phyloP scores from a whole-genome alignment of 306 rosid species.

The Fragaria iinumae region DNA sequence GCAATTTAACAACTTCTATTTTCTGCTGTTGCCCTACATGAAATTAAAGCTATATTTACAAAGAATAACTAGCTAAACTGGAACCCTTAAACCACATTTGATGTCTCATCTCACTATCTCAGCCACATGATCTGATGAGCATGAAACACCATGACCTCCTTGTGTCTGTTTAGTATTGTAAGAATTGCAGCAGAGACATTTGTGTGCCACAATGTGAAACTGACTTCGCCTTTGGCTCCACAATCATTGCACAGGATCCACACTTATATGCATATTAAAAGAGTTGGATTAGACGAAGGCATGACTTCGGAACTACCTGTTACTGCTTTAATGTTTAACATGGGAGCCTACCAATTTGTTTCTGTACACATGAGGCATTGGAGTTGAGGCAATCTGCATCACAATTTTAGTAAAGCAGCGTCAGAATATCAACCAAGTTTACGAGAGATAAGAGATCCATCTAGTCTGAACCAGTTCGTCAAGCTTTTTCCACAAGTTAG shows the following conservation, averaged over 20 bases:
- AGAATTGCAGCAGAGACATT: constrained; percentile 61
- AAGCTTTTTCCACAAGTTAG: constrained; percentile 56
- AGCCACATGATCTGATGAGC: constrained; percentile 10
- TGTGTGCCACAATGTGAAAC: constrained; percentile 59
- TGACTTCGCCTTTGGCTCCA: constrained; percentile 51
- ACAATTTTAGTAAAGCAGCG: constrained; percentile 16
- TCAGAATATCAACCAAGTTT: constrained; percentile 15
- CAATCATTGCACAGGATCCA: constrained; percentile 83
- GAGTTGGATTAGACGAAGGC: constrained; percentile 4
- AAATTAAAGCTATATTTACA: not conserved
- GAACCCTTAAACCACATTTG: not conserved
- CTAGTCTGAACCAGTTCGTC: constrained; percentile 51
- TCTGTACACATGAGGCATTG: constrained; percentile 54
- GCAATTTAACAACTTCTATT: not conserved
- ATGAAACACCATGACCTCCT: constrained; percentile 29
- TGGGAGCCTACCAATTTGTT: constrained; percentile 48
- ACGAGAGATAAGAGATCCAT: not conserved
- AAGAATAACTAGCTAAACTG: not conserved
- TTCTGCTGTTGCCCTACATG: not conserved
- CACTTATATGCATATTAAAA: constrained; percentile 33
- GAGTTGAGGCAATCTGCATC: constrained; percentile 48
- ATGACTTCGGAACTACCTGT: not conserved
- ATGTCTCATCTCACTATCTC: constrained; percentile 33
- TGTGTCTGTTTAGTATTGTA: constrained; percentile 66
- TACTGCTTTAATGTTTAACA: not conserved